Evolutionary conservation across 169 alveolate species (phyloP), one percentile per base, ranked within the genome.

Genomic region (Eimeria maxima): DNA sequence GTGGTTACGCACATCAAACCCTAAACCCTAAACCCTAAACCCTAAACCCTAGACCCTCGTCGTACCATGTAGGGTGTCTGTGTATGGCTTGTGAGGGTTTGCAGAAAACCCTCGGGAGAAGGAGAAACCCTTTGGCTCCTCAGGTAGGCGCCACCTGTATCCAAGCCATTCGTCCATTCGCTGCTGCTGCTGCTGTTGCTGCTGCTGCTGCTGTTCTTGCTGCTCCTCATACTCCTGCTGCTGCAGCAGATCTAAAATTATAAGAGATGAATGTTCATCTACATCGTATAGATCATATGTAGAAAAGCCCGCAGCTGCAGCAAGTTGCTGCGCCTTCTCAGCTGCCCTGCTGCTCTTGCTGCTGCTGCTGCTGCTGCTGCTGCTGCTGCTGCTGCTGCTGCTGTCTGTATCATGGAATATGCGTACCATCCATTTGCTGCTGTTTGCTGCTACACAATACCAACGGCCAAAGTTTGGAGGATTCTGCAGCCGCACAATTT

Each of bases 131-230:
- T 8, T 11, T 24, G 65, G 14, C 60, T 38, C 60, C 29, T 24
- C 29, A 11, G 87, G 65, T 8, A 76, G 87, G 87, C 87, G 87
- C 87, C 87, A 76, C 63, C 87, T 11, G 27, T 76, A 45, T 18
- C 87, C 55, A 3, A 76, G 63, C 87, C 14, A 76, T 22, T 42
- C 55, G 22, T 71, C 47, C 53, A 71, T 11, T 27, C 20, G 69
- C 69, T 60, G 69, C 69, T 60, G 69, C 69, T 60, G 69, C 69
- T 60, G 69, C 69, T 60, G 69, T 27, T 76, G 38, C 50, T 33
- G 65, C 87, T 76, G 87, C 87, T 76, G 55, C 87, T 76, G 87
- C 63, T 76, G 42, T 42, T 76, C 27, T 33, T 76, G 87, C 87
- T 76, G 60, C 60, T 76, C 65, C 60, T 27, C 42, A 7, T 76